Conservation (phyloP, 257 asterid species). For the Lithospermum erythrorhizon region DNA sequence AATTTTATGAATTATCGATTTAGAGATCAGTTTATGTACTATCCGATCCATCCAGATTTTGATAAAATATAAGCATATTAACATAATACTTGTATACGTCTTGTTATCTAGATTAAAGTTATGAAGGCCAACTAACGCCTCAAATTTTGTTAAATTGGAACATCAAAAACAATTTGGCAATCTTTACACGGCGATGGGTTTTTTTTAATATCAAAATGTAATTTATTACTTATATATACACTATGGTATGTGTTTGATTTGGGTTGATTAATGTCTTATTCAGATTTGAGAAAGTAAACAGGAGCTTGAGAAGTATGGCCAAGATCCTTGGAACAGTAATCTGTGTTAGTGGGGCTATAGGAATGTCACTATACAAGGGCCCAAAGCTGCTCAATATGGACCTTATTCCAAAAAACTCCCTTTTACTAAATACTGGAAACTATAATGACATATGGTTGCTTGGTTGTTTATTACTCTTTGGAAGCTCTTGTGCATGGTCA, state of each 20-base stretch:
- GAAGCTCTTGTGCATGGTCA: constrained; percentile 43
- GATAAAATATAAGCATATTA: too few relatives aligned
- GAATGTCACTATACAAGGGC: constrained; percentile 60
- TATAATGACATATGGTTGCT: constrained; percentile 35
- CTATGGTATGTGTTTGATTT: neutral
- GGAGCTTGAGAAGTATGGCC: constrained; percentile 42
- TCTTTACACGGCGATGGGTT: too few relatives aligned
- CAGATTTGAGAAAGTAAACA: constrained; percentile 47
- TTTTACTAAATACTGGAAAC: constrained; percentile 16
- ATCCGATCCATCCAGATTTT: too few relatives aligned
- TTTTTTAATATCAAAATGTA: too few relatives aligned
- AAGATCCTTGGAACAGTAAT: constrained; percentile 44
- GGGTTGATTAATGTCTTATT: neutral
- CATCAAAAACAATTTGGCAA: too few relatives aligned
- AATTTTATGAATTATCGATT: too few relatives aligned
- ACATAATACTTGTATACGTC: too few relatives aligned
- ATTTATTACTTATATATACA: too few relatives aligned
- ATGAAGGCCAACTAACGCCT: too few relatives aligned
- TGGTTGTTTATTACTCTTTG: constrained; percentile 53
- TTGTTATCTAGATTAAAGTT: too few relatives aligned
- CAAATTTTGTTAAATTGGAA: too few relatives aligned
- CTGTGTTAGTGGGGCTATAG: constrained; percentile 53
- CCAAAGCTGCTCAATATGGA: constrained; percentile 54
- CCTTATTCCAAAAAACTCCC: constrained; percentile 14
- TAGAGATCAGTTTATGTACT: too few relatives aligned